A percentile compares a stretch with the other conserved stretches of the same genome.
Conservation (phyloP, 257 asterid genomes). For the Solanum verrucosum region DNA sequence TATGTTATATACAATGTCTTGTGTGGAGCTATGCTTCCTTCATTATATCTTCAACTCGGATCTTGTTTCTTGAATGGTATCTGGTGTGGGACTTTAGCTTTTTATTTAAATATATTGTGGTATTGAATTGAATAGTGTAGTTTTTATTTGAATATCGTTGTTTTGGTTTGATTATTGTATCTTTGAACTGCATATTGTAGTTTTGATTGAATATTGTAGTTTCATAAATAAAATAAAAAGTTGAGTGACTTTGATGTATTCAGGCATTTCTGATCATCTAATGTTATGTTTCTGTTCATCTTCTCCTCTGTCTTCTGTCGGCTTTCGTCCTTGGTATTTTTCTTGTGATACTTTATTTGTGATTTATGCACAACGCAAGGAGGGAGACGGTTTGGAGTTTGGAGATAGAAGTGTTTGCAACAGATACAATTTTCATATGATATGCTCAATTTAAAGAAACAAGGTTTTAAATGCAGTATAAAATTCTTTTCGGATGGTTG, state of each 20-base stretch:
- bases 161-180: background rate
- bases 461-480: background rate
- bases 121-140: background rate
- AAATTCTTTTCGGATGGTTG: background rate
- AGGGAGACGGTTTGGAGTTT: background rate
- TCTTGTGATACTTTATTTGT: background rate
- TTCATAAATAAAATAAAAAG: background rate
- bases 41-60: background rate
- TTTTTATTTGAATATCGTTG: background rate
- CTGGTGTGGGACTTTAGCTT: background rate
- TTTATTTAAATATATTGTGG: background rate
- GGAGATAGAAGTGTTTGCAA: background rate
- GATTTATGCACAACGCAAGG: background rate
- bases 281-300: background rate
- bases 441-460: background rate
- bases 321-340: background rate
- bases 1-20: background rate
- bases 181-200: background rate
- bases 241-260: background rate
- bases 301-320: background rate
- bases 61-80: background rate
- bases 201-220: background rate
- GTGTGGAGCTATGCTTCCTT: background rate
- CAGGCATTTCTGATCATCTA: background rate
- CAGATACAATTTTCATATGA: background rate